These are phyloP conservation scores for Bremia lactucae DNA, from an alignment of 352 stramenopile genomes.

Conservation along the genomic window DNA sequence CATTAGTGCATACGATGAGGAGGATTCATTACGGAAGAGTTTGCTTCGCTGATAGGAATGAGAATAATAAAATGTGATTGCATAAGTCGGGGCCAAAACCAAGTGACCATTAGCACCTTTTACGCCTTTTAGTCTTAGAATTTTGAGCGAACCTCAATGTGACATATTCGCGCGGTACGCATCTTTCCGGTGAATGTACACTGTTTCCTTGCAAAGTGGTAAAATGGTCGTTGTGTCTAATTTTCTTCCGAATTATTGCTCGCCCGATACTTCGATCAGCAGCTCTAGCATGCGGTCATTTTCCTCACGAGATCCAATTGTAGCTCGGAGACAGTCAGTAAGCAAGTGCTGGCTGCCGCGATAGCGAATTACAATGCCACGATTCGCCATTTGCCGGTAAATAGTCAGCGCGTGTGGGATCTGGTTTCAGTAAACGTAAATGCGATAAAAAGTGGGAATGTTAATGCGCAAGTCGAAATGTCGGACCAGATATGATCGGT, in stretches of 20 bases:
- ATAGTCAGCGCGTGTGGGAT: conserved; percentile 85
- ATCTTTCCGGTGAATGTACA: no score
- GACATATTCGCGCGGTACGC: no score
- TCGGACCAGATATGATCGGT: neutral
- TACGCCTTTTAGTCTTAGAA: no score
- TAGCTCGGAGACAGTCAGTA: conserved; percentile 91
- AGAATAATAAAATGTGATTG: neutral
- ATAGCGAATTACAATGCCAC: conserved; percentile 93
- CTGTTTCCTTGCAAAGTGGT: no score
- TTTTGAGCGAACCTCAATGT: no score
- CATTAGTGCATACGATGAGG: conserved; percentile 11
- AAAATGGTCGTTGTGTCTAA: neutral
- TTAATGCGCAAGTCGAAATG: conserved; percentile 1
- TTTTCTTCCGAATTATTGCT: conserved; percentile 22
- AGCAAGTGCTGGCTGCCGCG: conserved; percentile 94
- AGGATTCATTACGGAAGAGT: conserved; percentile 33
- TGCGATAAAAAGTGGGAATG: neutral
- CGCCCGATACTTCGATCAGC: conserved; percentile 51
- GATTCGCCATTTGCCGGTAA: conserved; percentile 91
- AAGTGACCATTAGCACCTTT: no score
- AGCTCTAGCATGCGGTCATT: conserved; percentile 90
- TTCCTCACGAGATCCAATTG: conserved; percentile 89
- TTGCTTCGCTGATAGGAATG: conserved; percentile 28
- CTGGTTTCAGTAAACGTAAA: conserved; percentile 22
- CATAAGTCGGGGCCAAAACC: no score